Evolutionary conservation across 352 stramenopile genomes (phyloP), one percentile per base, ranked within the genome.

Genomic region (Pythium biforme): DNA sequence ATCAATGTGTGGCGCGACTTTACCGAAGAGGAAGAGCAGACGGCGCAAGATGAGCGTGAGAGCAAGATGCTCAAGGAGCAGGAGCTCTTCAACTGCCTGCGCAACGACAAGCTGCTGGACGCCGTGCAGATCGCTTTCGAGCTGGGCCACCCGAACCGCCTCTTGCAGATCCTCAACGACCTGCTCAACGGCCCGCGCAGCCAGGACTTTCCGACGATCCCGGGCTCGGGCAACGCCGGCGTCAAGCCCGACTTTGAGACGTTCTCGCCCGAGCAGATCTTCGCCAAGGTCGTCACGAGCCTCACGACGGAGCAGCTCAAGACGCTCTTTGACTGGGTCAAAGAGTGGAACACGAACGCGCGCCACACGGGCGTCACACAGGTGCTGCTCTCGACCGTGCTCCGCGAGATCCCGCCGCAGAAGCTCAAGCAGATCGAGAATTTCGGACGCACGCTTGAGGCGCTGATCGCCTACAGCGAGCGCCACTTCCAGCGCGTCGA

Each of bases 271-370:
- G 79, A 89, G 54, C 59, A 77, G 22, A 90, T 92, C 33, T 90
- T 86, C 63, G 48, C 74, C 14, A 69, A 73, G 67, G 71, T 90
- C 25, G 66, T 97, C 15, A 76, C 73, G 41, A 92, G 76, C 31
- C 94, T 98, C 63, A 65, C 76, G 31, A 76, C 90, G 47, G 89
- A 95, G 39, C 73, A 96, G 45, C 76, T 98, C 27, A 79, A 75
- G 54, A 91, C 94, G 71, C 86, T 99, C 19, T 77, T 99, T 12
- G 76, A 89, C 31, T 99, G 98, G 81, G 81, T 97, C 58, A 82
- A 92, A 46, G 96, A 99, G 59, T 99, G 97, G 97, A 99, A 99
- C 75, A 99, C 97, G 52, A 97, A 98, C 64, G 93, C 94, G 22
- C 88, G 90, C 48, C 97, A 98, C 69, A 95, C 83, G n/a, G 75